Base-by-base conservation (phyloP, 441 rosid genomes). In the Pelargonium australe region DNA sequence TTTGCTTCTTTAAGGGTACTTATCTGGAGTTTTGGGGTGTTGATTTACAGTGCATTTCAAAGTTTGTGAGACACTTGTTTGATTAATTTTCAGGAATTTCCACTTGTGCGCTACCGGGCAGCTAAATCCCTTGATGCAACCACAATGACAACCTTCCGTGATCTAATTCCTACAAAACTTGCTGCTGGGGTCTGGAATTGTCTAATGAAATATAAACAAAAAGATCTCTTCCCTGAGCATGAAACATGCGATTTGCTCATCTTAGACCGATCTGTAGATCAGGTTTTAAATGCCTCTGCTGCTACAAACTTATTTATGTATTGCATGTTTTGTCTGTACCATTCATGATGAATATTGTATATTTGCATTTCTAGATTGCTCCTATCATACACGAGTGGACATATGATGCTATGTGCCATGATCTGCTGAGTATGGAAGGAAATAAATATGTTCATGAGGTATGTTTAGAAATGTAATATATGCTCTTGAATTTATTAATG, bases 1-100 rank as follows among this genome's bases (percentile, higher is more conserved):
- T 89, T 95, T 86, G 96, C 99, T 75, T 95, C 99, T 61, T 70
- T 95, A 62, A 88, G 91, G 98, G 99, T 95, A 87, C 76, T 40
- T 69, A 61, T 49, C 19, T 58, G 57, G 71, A 80, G 20, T 57
- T 16, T 72, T 69, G 31, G 51, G 11, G 63, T 58, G 60, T 73
- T 75, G 65, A 69, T 75, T 71, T 16, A 57, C 28, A 69, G 19
- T 70, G 62, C 68, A 70, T 47, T 70, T 70, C 68, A 58, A 78
- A 66, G 64, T 72, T 68, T 72, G 66, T 77, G 72, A 69, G 60
- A 16, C 66, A 66, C 41, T 49, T 53, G 31, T 73, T 8, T 79
- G 66, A 51, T 64, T 70, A 34, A 74, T 68, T 78, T 64, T 73
- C 76, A 86, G 94, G 91, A 88, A 79, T 71, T 83, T 23, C 94